Percentiles rank a stretch among this genome's conserved stretches.
Conservation (phyloP, 2,329 filamentous ascomycete species). For the Monosporascus sp. region DNA sequence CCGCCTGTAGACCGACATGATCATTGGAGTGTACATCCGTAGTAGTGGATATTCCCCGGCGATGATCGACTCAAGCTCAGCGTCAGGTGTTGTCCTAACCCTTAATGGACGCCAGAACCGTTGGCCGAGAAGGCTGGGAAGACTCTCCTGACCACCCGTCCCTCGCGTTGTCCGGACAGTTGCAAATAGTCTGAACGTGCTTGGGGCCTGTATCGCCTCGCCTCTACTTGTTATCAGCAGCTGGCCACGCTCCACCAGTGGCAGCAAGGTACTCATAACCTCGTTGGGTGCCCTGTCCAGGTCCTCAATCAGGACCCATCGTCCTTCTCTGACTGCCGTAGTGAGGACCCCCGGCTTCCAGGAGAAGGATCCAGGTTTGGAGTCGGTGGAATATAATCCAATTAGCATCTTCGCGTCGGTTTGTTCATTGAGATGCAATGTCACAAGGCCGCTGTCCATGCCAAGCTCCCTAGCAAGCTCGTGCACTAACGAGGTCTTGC, state of each 20-base stretch:
- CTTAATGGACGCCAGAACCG: slow-evolving; percentile 81
- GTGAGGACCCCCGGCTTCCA: slow-evolving; percentile 93
- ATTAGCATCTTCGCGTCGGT: slow-evolving; percentile 96
- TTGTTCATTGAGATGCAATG: slow-evolving; percentile 94
- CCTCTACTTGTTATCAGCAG: slow-evolving; percentile 84
- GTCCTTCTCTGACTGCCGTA: slow-evolving; percentile 85
- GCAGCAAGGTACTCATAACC: slow-evolving; percentile 86
- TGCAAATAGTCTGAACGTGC: slow-evolving; percentile 85
- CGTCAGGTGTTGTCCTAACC: slow-evolving; percentile 58
- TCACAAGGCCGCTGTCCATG: slow-evolving; percentile 79
- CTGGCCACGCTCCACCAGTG: slow-evolving; percentile 88
- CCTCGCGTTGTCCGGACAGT: slow-evolving; percentile 77
- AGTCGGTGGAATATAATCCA: slow-evolving; percentile 86
- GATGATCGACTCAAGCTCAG: slow-evolving; percentile 73
- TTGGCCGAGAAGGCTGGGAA: slow-evolving; percentile 72
- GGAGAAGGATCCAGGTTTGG: slow-evolving; percentile 79
- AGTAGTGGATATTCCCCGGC: slow-evolving; percentile 65
- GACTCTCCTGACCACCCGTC: slow-evolving; percentile 59
- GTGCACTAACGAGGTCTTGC: slow-evolving; percentile 83
- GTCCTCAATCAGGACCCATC: slow-evolving; percentile 97
- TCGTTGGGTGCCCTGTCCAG: slow-evolving; percentile 92
- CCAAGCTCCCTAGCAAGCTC: slow-evolving; percentile 77
- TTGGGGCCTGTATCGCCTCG: slow-evolving; percentile 75
- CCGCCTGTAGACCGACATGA: slow-evolving; percentile 54
- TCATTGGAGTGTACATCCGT: slow-evolving; percentile 52